Base-by-base conservation (phyloP, 164 flowering plant genomes). In the Piper betle region DNA sequence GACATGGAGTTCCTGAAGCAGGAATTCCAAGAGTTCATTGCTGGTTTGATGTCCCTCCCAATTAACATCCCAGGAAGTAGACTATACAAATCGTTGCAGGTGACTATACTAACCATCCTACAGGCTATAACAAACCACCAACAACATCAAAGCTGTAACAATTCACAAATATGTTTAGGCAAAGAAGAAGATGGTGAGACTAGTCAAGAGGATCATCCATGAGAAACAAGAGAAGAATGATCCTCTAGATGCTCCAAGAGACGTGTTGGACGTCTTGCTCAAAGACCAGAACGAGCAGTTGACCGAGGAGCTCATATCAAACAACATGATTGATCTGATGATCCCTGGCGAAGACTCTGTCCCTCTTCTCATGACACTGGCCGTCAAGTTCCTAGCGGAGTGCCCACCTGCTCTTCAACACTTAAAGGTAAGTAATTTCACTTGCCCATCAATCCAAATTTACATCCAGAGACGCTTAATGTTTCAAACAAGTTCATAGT, bases 341-440 rank as follows among this genome's bases (percentile, higher is more conserved):
- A 93, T 93, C 16, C 99, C 99, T 0, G 99, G 96, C 1, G 97
- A 93, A 69, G 99, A 90, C 60, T 90, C 99, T 1, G 96, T 93
- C 11, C 99, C 99, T 0, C 65, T 82, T 46, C 91, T 88, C 37
- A 84, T 93, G 59, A 86, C 99, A 52, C 87, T 93, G n/a, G 96
- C 96, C 0, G 57, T 86, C 1, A 93, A 93, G 70, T 93, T 78
- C 75, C 84, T 93, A 18, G 82, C 85, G 9, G 92, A 90, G 71
- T 86, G 69, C 71, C 97, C 99, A 4, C 54, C 68, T 18, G 96
- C 97, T 60, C 81, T 87, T 25, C 81, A 79, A 50, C 83, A 81
- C 52, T 71, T 91, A 38, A 75, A 72, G 79, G 97, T 91, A 81
- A 7, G 7, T n/a, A 56, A 20, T 20, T 62, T 52, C n/a, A 13